phyloP scores from a whole-genome alignment of 768 basidiomycete species.

The Sarcodon aspratus region DNA sequence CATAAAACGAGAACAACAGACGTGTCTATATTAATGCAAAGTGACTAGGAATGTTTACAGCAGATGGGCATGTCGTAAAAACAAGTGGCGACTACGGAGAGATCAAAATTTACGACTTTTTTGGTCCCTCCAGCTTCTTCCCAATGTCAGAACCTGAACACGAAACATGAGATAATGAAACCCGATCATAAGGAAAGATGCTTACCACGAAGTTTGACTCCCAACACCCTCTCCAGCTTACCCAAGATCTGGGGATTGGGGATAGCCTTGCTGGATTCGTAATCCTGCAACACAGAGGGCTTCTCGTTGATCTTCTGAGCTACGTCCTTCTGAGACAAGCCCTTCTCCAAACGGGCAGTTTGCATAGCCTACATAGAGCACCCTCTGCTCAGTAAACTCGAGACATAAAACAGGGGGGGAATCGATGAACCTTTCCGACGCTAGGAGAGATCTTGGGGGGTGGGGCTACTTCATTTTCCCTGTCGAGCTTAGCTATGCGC shows the following conservation, averaged over 20 bases:
- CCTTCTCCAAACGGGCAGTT: constrained; percentile 63
- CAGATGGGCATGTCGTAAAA: constrained; percentile 1
- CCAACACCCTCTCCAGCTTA: constrained; percentile 80
- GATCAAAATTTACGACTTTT: constrained; percentile 44
- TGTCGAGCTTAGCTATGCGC: constrained; percentile 85
- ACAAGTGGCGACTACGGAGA: constrained; percentile 15
- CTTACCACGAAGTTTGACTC: constrained; percentile 83
- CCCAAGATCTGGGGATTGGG: constrained; percentile 79
- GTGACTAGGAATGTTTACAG: too few relatives aligned
- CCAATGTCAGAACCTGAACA: constrained; percentile 65
- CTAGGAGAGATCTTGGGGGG: constrained; percentile 66
- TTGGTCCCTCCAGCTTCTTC: constrained; percentile 72
- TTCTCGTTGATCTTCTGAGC: constrained; percentile 93
- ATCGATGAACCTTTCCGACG: constrained; percentile 54
- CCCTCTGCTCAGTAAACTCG: constrained; percentile 2
- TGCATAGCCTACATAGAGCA: constrained; percentile 61
- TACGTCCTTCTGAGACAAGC: constrained; percentile 84
- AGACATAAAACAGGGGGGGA: not conserved
- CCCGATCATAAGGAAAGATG: constrained; percentile 3
- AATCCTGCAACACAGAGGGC: constrained; percentile 77
- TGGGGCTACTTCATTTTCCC: constrained; percentile 92
- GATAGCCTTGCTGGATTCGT: constrained; percentile 80
- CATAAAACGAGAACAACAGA: too few relatives aligned
- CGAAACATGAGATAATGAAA: not conserved
- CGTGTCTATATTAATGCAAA: too few relatives aligned